phyloP scores from a whole-genome alignment of 2,329 filamentous ascomycete species.

The Neurospora sp. region DNA sequence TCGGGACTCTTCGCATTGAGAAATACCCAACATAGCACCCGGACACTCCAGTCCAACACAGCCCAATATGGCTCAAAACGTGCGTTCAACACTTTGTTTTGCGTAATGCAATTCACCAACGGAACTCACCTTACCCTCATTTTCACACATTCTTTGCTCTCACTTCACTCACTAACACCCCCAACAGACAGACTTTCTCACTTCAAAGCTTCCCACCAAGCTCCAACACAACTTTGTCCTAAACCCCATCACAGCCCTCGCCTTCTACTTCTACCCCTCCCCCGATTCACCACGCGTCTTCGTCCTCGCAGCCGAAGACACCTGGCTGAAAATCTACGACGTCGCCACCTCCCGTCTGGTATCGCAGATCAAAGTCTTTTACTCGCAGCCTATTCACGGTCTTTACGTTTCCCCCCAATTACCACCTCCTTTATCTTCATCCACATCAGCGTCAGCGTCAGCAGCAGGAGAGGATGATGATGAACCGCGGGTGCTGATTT shows the following conservation, averaged over 20 bases:
- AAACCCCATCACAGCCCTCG: constrained; percentile 50
- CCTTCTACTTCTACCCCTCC: constrained; percentile 41
- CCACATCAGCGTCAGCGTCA: no score
- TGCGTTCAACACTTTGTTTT: neutral
- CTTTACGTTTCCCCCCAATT: constrained; percentile 36
- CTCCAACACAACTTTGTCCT: constrained; percentile 30
- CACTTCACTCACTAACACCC: constrained; percentile 4
- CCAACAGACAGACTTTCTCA: constrained; percentile 1
- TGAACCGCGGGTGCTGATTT: constrained; percentile 41
- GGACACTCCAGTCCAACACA: no score
- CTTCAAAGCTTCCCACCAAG: neutral
- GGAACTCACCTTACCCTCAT: neutral
- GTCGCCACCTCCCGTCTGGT: constrained; percentile 25
- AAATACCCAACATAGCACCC: no score
- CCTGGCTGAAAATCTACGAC: constrained; percentile 44
- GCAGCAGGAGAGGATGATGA: neutral
- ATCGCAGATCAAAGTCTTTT: constrained; percentile 45
- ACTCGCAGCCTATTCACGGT: constrained; percentile 64
- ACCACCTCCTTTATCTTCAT: neutral
- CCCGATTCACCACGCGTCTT: constrained; percentile 20
- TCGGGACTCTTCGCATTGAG: no score
- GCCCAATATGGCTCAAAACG: constrained; percentile 9
- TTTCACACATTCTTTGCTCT: neutral
- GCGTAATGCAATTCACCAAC: no score
- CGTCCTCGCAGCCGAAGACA: constrained; percentile 51